phyloP scores from a whole-genome alignment of 2,329 filamentous ascomycete species.

The Aspergillus tamarii region DNA sequence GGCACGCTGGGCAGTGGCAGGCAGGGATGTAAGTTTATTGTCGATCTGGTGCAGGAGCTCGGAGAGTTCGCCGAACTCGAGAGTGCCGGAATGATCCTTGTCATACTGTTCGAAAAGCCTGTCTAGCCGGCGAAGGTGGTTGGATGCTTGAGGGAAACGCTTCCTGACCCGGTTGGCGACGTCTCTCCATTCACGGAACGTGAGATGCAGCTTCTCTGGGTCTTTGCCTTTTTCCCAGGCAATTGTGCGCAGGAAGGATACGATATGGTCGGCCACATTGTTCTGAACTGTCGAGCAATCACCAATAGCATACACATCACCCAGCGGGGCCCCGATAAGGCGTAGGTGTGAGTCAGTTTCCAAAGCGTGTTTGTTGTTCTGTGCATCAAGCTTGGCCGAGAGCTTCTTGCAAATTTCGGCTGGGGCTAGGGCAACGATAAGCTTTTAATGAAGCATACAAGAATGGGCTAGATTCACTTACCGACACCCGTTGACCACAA shows the following conservation, averaged over 20 bases:
- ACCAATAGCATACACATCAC: conserved; percentile 94
- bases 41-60: conserved; percentile 92
- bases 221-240: conserved; percentile 92
- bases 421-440: conserved; percentile 57
- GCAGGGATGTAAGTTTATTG: conserved; percentile 88
- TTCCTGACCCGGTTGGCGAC: conserved; percentile 83
- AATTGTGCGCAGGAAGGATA: conserved; percentile 83
- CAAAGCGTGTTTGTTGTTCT: conserved; percentile 87
- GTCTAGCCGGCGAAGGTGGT: conserved; percentile 86
- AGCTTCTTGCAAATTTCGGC: conserved; percentile 77
- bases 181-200: conserved; percentile 83
- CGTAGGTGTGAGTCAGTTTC: conserved; percentile 95
- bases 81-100: conserved; percentile 86
- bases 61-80: conserved; percentile 89
- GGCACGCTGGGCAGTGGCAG: conserved; percentile 92
- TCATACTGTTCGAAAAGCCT: conserved; percentile 91
- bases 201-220: conserved; percentile 82
- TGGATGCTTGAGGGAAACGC: conserved; percentile 86
- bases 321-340: conserved; percentile 82
- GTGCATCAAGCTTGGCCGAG: conserved; percentile 73
- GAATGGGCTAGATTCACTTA: conserved; percentile 31
- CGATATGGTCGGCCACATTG: conserved; percentile 88
- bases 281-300: conserved; percentile 98
- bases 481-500: conserved; percentile 94
- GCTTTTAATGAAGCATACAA: not conserved